phyloP scores from a whole-genome alignment of 2,329 filamentous ascomycete species.

The Penicillium sp. region DNA sequence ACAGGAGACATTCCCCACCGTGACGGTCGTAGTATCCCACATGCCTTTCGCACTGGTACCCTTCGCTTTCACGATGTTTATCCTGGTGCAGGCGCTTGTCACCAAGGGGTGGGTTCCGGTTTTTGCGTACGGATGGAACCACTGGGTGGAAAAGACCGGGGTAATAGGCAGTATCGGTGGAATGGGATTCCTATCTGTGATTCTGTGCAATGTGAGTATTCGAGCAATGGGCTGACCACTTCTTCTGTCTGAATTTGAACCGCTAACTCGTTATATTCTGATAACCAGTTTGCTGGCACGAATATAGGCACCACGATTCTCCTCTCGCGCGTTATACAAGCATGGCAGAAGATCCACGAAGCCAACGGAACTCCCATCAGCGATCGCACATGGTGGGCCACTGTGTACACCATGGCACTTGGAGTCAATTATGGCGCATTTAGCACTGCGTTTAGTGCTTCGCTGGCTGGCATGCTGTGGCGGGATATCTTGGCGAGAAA shows the following conservation, averaged over 20 bases:
- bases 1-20: slow-evolving; percentile 63
- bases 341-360: slow-evolving; percentile 55
- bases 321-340: slow-evolving; percentile 60
- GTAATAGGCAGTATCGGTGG: slow-evolving; percentile 60
- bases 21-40: slow-evolving; percentile 55
- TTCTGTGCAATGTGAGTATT: slow-evolving; percentile 60
- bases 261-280: slow-evolving; percentile 8
- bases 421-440: slow-evolving; percentile 69
- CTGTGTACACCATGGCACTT: slow-evolving; percentile 65
- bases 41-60: slow-evolving; percentile 61
- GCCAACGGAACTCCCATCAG: slow-evolving; percentile 44
- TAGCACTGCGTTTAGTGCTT: slow-evolving; percentile 62
- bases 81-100: slow-evolving; percentile 62
- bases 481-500: slow-evolving; percentile 60
- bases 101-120: slow-evolving; percentile 67
- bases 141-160: slow-evolving; percentile 62
- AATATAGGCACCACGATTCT: slow-evolving; percentile 70
- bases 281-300: slow-evolving; percentile 59
- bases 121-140: slow-evolving; percentile 64
- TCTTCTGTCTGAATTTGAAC: neutral
- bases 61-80: slow-evolving; percentile 66
- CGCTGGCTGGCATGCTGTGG: slow-evolving; percentile 63
- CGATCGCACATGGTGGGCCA: slow-evolving; percentile 62
- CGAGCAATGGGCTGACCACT: neutral
- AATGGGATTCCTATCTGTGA: slow-evolving; percentile 63